phyloP scores from a whole-genome alignment of 73 alveolate genomes.

The Paramecium octaurelia region DNA sequence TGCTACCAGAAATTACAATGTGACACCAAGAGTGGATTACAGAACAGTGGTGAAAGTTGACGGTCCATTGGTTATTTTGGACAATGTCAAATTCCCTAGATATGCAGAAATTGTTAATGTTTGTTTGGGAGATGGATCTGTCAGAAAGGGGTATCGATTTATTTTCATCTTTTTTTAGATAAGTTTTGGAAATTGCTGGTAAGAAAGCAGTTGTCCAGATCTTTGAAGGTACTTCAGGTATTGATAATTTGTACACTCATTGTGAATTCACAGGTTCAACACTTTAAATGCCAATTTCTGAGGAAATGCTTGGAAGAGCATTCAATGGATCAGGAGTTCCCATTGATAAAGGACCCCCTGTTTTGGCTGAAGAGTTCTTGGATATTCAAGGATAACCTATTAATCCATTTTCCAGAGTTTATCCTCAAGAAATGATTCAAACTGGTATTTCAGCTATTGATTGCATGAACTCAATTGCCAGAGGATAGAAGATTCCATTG shows the following conservation, averaged over 20 bases:
- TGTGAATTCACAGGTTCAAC: slow-evolving; percentile 99
- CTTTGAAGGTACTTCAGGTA: slow-evolving; percentile 99
- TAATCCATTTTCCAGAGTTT: slow-evolving; percentile 96
- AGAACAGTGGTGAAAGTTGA: slow-evolving; percentile 98
- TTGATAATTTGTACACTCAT: slow-evolving; percentile 94
- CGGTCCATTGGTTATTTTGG: slow-evolving; percentile 99
- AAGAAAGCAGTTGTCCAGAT: slow-evolving; percentile 98
- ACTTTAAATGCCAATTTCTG: slow-evolving; percentile 98
- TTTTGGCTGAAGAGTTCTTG: slow-evolving; percentile 98
- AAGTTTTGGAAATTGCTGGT: slow-evolving; percentile 98
- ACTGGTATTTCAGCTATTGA: slow-evolving; percentile 99
- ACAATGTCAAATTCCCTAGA: slow-evolving; percentile 99
- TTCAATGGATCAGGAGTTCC: slow-evolving; percentile 99
- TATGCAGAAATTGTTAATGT: slow-evolving; percentile 96
- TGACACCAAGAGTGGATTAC: slow-evolving; percentile 98
- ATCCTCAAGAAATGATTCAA: slow-evolving; percentile 97
- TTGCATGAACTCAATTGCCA: slow-evolving; percentile 99
- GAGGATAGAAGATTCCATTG: slow-evolving; percentile 99
- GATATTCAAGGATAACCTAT: slow-evolving; percentile 99
- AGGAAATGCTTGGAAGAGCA: slow-evolving; percentile 99
- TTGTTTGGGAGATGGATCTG: slow-evolving; percentile 97
- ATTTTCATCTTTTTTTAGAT: slow-evolving; percentile 38
- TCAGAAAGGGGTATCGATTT: slow-evolving; percentile 86
- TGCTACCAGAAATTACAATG: slow-evolving; percentile 77
- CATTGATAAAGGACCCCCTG: slow-evolving; percentile 99